Conservation (phyloP, 179 eudicot species). For the Beta corolliflora region DNA sequence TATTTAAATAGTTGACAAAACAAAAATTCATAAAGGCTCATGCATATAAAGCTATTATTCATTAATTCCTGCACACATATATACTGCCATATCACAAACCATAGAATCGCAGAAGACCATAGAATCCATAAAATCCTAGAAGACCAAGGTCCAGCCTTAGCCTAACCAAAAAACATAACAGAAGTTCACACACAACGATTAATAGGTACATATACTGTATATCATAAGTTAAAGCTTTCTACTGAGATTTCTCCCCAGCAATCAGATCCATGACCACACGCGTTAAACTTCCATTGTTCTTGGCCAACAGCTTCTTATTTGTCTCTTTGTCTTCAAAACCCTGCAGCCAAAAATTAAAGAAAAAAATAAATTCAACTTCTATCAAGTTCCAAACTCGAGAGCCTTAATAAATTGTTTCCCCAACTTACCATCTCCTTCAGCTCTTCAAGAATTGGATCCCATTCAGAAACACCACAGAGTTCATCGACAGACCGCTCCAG, state of each 20-base stretch:
- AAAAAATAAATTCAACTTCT: not conserved
- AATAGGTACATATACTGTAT: not conserved
- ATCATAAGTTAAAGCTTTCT: no score
- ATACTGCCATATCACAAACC: constrained; percentile 6
- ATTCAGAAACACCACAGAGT: constrained; percentile 69
- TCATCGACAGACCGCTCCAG: constrained; percentile 71
- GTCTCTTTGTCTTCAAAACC: constrained; percentile 54
- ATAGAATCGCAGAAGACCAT: constrained; percentile 7
- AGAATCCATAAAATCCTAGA: constrained; percentile 8
- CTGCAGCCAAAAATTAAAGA: constrained; percentile 26
- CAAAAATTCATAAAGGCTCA: not conserved
- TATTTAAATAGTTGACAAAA: not conserved
- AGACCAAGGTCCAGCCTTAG: not conserved
- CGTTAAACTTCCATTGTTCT: constrained; percentile 75
- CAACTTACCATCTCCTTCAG: constrained; percentile 66
- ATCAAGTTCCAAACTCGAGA: not conserved
- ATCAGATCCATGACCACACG: constrained; percentile 80
- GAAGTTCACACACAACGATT: not conserved
- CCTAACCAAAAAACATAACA: not conserved
- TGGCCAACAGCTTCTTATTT: constrained; percentile 65
- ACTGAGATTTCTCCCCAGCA: constrained; percentile 40
- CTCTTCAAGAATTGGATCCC: constrained; percentile 87
- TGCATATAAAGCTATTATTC: not conserved
- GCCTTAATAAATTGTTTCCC: not conserved
- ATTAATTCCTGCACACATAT: not conserved